Conservation (phyloP, 2,329 filamentous ascomycete species). For the Xylariaceae sp. region DNA sequence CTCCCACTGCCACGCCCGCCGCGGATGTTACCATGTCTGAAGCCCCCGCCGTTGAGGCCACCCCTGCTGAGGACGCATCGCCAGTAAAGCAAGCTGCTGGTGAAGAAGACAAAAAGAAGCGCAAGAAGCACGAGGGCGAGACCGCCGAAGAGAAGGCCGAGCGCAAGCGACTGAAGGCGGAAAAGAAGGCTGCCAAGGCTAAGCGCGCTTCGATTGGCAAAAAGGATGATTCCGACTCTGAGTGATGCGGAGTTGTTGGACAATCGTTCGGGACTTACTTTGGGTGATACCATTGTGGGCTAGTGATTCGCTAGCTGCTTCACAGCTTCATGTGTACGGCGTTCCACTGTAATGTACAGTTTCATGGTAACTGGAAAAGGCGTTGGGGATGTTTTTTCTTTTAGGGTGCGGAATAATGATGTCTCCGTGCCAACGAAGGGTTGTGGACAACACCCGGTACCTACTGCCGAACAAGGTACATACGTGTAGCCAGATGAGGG, state of each 20-base stretch:
- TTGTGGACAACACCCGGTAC: neutral
- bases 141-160: slow-evolving; percentile 62
- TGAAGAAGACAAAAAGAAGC: slow-evolving; percentile 68
- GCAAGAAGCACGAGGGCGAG: slow-evolving; percentile 75
- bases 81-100: slow-evolving; percentile 37
- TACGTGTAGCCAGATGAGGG: no score
- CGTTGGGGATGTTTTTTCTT: slow-evolving; percentile 27
- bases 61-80: slow-evolving; percentile 36
- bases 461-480: neutral
- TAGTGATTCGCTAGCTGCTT: slow-evolving; percentile 17
- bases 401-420: slow-evolving; percentile 12
- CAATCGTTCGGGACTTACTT: slow-evolving; percentile 19
- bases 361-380: slow-evolving; percentile 26
- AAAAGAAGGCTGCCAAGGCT: slow-evolving; percentile 55
- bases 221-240: slow-evolving; percentile 49
- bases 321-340: slow-evolving; percentile 23
- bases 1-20: slow-evolving; percentile 38
- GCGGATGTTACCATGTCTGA: slow-evolving; percentile 41
- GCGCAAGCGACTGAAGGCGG: slow-evolving; percentile 55
- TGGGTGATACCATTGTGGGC: slow-evolving; percentile 27
- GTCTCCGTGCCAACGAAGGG: neutral
- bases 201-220: slow-evolving; percentile 50
- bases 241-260: slow-evolving; percentile 32
- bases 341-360: slow-evolving; percentile 31
- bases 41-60: slow-evolving; percentile 32